Conservation (phyloP, 2,329 filamentous ascomycete species). For the Hypoxylon sp. region DNA sequence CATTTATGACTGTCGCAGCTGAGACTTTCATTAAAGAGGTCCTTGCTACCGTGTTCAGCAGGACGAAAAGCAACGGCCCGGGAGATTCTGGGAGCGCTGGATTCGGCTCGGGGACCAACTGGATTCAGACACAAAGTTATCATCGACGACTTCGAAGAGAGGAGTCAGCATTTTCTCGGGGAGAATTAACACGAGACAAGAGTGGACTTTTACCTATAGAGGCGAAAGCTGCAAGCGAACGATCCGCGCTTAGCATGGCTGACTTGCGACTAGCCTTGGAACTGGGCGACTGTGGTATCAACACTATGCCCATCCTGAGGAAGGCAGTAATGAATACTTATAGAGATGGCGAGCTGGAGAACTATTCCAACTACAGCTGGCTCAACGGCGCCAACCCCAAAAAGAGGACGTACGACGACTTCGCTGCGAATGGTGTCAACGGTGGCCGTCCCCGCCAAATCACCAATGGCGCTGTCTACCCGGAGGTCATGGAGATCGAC, state of each 20-base stretch:
- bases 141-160: constrained; percentile 79
- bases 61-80: constrained; percentile 73
- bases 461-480: constrained; percentile 61
- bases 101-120: constrained; percentile 73
- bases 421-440: constrained; percentile 52
- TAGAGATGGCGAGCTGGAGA: constrained; percentile 80
- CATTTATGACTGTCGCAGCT: constrained; percentile 73
- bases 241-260: constrained; percentile 78
- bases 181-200: constrained; percentile 79
- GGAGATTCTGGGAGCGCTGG: constrained; percentile 71
- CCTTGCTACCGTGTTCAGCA: constrained; percentile 71
- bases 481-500: constrained; percentile 71
- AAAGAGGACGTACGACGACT: constrained; percentile 44
- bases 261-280: constrained; percentile 82
- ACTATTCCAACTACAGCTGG: constrained; percentile 71
- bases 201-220: constrained; percentile 84
- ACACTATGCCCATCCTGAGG: constrained; percentile 80
- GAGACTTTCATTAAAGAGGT: constrained; percentile 77
- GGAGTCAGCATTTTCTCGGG: constrained; percentile 77
- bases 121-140: constrained; percentile 85
- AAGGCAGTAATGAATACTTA: constrained; percentile 77
- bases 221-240: constrained; percentile 77
- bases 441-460: constrained; percentile 50
- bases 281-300: constrained; percentile 79
- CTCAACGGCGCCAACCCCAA: constrained; percentile 55